phyloP scores from a whole-genome alignment of 2,329 filamentous ascomycete genomes.

The Cylindrodendrum hubeiense region DNA sequence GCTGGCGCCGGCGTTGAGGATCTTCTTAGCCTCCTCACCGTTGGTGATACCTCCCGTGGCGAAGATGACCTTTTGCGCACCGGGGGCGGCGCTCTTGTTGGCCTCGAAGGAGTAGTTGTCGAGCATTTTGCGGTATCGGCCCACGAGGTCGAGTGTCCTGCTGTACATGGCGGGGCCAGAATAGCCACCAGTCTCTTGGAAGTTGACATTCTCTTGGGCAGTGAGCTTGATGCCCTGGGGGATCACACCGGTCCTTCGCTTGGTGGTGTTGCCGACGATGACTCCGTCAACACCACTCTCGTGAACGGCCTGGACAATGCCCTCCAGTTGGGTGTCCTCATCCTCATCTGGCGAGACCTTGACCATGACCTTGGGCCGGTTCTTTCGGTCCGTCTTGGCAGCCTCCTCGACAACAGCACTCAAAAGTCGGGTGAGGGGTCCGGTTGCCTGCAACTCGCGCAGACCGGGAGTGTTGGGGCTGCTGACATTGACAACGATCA shows the following conservation, averaged over 20 bases:
- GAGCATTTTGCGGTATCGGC: conserved; percentile 79
- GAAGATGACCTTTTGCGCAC: conserved; percentile 83
- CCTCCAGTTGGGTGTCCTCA: conserved; percentile 83
- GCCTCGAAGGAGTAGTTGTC: conserved; percentile 60
- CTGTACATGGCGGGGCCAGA: conserved; percentile 92
- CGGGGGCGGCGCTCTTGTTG: conserved; percentile 48
- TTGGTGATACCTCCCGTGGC: conserved; percentile 94
- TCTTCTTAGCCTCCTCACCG: conserved; percentile 83
- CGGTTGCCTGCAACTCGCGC: conserved; percentile 85
- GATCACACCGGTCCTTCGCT: conserved; percentile 78
- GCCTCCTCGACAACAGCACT: conserved; percentile 87
- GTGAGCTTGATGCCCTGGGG: conserved; percentile 76
- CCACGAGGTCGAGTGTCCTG: conserved; percentile 82
- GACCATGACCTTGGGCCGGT: conserved; percentile 84
- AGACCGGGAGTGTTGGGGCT: conserved; percentile 96
- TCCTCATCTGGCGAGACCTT: conserved; percentile 98
- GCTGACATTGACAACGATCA: conserved; percentile 98
- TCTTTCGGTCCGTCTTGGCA: conserved; percentile 74
- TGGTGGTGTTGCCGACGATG: conserved; percentile 98
- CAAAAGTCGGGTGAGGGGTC: conserved; percentile 84
- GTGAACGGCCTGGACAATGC: conserved; percentile 88
- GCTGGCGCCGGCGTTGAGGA: conserved; percentile 89
- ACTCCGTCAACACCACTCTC: conserved; percentile 91
- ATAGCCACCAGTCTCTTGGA: conserved; percentile 87
- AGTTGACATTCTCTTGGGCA: conserved; percentile 72